Evolutionary conservation across 768 basidiomycete species (phyloP).

Genomic region (Lyophyllum shimeji): DNA sequence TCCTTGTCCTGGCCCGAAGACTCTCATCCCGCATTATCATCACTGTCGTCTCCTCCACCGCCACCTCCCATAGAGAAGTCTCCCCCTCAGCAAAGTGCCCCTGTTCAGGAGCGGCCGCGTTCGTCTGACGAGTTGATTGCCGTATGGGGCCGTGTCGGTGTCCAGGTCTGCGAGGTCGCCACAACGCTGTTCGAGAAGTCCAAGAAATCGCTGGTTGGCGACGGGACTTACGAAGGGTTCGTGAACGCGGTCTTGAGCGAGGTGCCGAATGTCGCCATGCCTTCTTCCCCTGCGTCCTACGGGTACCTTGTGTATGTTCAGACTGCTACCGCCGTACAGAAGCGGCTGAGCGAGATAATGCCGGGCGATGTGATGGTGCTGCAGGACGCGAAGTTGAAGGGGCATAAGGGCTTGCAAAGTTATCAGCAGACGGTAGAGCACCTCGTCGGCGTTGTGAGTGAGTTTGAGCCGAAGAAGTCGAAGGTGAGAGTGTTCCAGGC

Average conservation of each 20-base stretch:
- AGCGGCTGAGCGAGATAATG: slow-evolving; percentile 75
- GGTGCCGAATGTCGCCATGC: slow-evolving; percentile 59
- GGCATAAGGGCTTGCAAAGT: slow-evolving; percentile 79
- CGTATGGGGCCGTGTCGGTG: slow-evolving; percentile 74
- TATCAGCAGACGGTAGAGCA: slow-evolving; percentile 68
- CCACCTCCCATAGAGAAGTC: slow-evolving; percentile 14
- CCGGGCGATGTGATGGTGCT: slow-evolving; percentile 83
- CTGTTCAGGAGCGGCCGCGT: slow-evolving; percentile 35
- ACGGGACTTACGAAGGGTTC: slow-evolving; percentile 83
- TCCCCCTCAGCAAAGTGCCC: slow-evolving; percentile 8
- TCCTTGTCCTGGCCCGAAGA: slow-evolving; percentile 69
- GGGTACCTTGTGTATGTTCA: slow-evolving; percentile 81
- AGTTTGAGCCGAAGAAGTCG: slow-evolving; percentile 84
- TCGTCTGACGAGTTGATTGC: slow-evolving; percentile 66
- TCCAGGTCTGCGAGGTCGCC: slow-evolving; percentile 71
- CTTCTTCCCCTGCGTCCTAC: slow-evolving; percentile 42
- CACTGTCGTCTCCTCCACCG: slow-evolving; percentile 22
- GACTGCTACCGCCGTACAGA: slow-evolving; percentile 62
- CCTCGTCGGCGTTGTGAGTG: slow-evolving; percentile 72
- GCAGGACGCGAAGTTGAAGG: slow-evolving; percentile 66
- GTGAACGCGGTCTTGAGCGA: slow-evolving; percentile 63
- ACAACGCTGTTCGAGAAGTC: slow-evolving; percentile 69
- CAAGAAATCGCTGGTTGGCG: slow-evolving; percentile 76
- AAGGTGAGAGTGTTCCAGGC: slow-evolving; percentile 87
- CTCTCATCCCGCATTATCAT: slow-evolving; percentile 32